Conservation (phyloP, 768 basidiomycete species). For the Boletellus emodensis region DNA sequence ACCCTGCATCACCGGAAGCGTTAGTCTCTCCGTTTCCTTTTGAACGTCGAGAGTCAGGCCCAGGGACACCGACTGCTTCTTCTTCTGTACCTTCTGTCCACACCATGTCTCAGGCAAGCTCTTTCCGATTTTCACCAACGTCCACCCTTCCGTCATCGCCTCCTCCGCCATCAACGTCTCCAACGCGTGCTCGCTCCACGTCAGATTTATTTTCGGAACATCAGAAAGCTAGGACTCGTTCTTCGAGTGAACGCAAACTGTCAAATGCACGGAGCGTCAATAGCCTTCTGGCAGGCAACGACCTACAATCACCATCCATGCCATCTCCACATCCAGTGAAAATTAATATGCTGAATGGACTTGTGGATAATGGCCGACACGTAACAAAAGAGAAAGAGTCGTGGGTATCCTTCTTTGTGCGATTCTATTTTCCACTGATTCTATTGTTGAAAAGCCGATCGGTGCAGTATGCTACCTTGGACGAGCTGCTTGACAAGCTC, state of each 20-base stretch:
- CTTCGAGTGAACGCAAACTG: constrained; percentile 26
- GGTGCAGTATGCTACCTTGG: constrained; percentile 69
- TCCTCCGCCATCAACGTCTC: constrained; percentile 42
- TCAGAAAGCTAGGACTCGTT: constrained; percentile 35
- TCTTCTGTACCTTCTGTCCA: constrained; percentile 35
- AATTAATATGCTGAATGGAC: constrained; percentile 14
- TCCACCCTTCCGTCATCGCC: constrained; percentile 35
- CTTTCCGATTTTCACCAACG: constrained; percentile 29
- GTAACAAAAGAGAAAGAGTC: constrained; percentile 44
- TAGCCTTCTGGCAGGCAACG: constrained; percentile 22
- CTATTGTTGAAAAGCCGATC: constrained; percentile 40
- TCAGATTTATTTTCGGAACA: constrained; percentile 45
- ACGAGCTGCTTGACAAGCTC: constrained; percentile 78
- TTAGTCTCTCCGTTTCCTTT: constrained; percentile 50
- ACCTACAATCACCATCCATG: constrained; percentile 15
- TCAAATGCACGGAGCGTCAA: constrained; percentile 28
- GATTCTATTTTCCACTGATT: constrained; percentile 10
- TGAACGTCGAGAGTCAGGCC: constrained; percentile 47
- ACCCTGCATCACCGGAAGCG: constrained; percentile 69
- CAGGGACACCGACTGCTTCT: constrained; percentile 50
- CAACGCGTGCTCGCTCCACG: constrained; percentile 53
- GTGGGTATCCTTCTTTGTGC: constrained; percentile 35
- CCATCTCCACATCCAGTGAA: constrained; percentile 11
- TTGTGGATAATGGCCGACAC: constrained; percentile 24
- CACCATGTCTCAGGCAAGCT: constrained; percentile 29